phyloP scores from a whole-genome alignment of 1,284 basidiomycete genomes.

The Peniophora sp. region DNA sequence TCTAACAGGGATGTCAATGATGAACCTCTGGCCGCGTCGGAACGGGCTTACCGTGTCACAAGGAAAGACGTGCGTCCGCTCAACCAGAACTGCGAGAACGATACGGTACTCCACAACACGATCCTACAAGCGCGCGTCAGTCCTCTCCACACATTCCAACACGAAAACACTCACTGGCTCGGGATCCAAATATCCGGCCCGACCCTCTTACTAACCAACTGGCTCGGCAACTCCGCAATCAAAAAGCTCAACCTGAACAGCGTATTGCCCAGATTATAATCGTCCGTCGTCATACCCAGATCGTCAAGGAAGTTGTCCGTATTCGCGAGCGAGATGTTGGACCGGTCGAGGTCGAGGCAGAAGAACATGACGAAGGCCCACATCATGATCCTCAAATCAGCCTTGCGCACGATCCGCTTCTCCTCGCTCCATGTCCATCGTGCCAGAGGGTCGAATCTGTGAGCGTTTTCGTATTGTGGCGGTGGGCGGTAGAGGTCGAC shows the following conservation, averaged over 20 bases:
- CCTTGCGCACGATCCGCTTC: conserved; percentile 46
- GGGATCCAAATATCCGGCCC: conserved; percentile 72
- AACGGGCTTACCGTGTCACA: conserved; percentile 14
- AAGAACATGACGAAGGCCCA: conserved; percentile 66
- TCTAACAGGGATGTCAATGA: conserved; percentile 9
- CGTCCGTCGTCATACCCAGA: conserved; percentile 50
- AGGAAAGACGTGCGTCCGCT: conserved; percentile 49
- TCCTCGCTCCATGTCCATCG: conserved; percentile 71
- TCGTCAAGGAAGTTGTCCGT: conserved; percentile 61
- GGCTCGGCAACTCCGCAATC: conserved; percentile 59
- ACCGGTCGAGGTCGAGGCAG: conserved; percentile 43
- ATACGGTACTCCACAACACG: conserved; percentile 47
- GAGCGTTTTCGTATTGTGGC: conserved; percentile 51
- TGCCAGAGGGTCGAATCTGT: conserved; percentile 58
- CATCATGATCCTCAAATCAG: conserved; percentile 55
- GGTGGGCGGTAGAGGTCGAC: conserved; percentile 50
- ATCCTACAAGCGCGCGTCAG: conserved; percentile 26
- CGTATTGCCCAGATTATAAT: conserved; percentile 61
- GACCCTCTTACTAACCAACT: conserved; percentile 62
- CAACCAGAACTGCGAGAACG: conserved; percentile 57
- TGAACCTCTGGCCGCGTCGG: conserved; percentile 29
- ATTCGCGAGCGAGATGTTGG: conserved; percentile 57
- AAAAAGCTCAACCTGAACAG: conserved; percentile 46
- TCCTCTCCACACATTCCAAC: not conserved
- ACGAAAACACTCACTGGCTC: conserved; percentile 34